A percentile compares a stretch with the other conserved stretches of the same genome.
These are phyloP conservation scores for Penicillium canescens DNA, from an alignment of 495 filamentous ascomycete species.

Conservation along the genomic window DNA sequence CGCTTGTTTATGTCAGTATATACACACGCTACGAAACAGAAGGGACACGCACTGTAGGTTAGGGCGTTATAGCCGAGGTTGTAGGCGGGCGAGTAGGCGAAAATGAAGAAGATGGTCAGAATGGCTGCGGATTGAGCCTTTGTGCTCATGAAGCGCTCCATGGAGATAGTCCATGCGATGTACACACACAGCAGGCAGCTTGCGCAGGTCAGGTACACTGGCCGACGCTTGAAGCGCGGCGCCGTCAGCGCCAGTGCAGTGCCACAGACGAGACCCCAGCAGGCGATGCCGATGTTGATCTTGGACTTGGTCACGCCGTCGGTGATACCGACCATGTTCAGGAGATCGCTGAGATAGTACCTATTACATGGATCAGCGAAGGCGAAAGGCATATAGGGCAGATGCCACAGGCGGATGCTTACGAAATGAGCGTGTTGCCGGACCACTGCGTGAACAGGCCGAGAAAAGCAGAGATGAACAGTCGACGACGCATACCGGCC, in stretches of 20 bases:
- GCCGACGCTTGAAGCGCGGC: slow-evolving; percentile 51
- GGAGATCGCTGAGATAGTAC: slow-evolving; percentile 55
- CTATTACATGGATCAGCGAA: slow-evolving; percentile 22
- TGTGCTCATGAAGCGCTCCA: slow-evolving; percentile 51
- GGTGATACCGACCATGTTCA: slow-evolving; percentile 50
- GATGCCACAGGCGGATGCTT: slow-evolving; percentile 13
- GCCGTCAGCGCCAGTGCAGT: slow-evolving; percentile 54
- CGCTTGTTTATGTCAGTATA: slow-evolving; percentile 21
- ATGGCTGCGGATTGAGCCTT: slow-evolving; percentile 43
- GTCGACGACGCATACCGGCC: slow-evolving; percentile 54
- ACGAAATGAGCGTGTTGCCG: slow-evolving; percentile 64
- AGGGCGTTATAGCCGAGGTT: slow-evolving; percentile 70
- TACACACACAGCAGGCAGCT: slow-evolving; percentile 54
- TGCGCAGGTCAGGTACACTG: slow-evolving; percentile 60
- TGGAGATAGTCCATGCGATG: slow-evolving; percentile 60
- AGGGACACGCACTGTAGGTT: slow-evolving; percentile 57
- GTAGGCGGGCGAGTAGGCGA: slow-evolving; percentile 62
- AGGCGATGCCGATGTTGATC: slow-evolving; percentile 59
- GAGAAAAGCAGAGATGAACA: slow-evolving; percentile 57
- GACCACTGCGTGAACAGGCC: slow-evolving; percentile 67
- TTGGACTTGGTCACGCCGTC: slow-evolving; percentile 52
- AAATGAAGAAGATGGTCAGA: slow-evolving; percentile 62
- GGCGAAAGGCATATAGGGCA: neutral
- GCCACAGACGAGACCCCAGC: slow-evolving; percentile 57
- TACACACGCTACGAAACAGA: neutral